Conservation (phyloP, 768 basidiomycete genomes). For the Kwoniella sp. region DNA sequence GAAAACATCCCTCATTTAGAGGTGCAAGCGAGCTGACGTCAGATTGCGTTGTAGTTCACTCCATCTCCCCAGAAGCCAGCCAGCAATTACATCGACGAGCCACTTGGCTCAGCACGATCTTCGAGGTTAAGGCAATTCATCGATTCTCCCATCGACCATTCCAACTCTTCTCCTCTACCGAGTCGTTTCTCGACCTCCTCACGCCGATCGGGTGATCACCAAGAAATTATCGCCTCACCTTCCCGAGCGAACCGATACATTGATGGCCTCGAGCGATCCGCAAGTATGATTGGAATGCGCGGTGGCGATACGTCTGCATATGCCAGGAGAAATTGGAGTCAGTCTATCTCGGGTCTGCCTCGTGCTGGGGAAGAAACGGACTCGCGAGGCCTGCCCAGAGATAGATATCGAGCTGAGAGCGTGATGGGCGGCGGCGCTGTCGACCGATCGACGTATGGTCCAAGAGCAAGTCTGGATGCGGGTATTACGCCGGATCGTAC, state of each 20-base stretch:
- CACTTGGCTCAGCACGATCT: conserved; percentile 16
- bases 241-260: conserved; percentile 7
- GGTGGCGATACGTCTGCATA: conserved; percentile 20
- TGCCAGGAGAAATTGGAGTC: conserved; percentile 28
- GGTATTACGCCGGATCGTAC: conserved; percentile 9
- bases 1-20: not conserved
- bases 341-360: conserved; percentile 39
- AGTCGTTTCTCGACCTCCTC: conserved; percentile 11
- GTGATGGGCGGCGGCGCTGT: conserved; percentile 18
- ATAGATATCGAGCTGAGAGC: conserved; percentile 28
- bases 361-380: conserved; percentile 11
- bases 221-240: conserved; percentile 20
- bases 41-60: conserved; percentile 32
- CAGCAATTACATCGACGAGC: conserved; percentile 1
- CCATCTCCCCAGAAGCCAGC: conserved; percentile 33
- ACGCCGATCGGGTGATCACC: conserved; percentile 5
- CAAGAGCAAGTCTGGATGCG: conserved; percentile 16
- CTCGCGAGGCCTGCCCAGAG: conserved; percentile 20
- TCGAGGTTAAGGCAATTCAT: conserved; percentile 20
- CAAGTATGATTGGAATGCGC: conserved; percentile 5
- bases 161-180: conserved; percentile 17
- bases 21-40: not conserved
- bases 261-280: conserved; percentile 20
- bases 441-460: conserved; percentile 21
- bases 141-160: conserved; percentile 22